phyloP scores from a whole-genome alignment of 768 basidiomycete genomes.

The Leucocoprinus birnbaumii region DNA sequence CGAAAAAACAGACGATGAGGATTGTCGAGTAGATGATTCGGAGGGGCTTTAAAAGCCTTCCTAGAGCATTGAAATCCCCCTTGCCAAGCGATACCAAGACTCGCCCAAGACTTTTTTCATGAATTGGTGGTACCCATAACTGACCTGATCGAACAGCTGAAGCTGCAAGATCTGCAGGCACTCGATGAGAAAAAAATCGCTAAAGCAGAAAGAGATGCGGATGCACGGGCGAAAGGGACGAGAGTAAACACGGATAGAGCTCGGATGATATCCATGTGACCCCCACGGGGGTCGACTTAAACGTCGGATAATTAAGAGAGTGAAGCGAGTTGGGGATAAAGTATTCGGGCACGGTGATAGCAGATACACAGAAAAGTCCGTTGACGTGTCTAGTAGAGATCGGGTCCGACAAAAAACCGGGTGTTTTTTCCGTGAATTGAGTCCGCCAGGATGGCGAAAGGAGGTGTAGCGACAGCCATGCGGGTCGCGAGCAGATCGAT shows the following conservation, averaged over 20 bases:
- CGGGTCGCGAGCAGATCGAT: not conserved
- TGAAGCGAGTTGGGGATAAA: not conserved
- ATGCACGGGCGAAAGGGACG: not conserved
- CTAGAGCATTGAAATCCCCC: not conserved
- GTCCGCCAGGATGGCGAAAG: too few species aligned
- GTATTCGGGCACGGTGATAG: not conserved
- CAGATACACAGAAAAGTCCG: not conserved
- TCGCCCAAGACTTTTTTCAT: not conserved
- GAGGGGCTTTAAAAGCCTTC: not conserved
- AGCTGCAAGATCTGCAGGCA: too few species aligned
- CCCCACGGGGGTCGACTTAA: not conserved
- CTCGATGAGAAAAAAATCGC: not conserved
- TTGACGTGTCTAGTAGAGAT: conserved; percentile 22
- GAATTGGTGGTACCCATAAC: not conserved
- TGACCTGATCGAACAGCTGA: too few species aligned
- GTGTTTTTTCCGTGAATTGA: conserved; percentile 22
- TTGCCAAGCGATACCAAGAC: not conserved
- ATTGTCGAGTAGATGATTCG: not conserved
- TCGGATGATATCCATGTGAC: conserved; percentile 2
- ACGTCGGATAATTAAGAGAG: conserved; percentile 4
- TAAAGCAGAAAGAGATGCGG: not conserved
- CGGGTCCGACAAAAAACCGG: conserved; percentile 25
- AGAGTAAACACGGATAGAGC: conserved; percentile 1
- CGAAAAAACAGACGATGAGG: not conserved
- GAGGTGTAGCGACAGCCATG: not conserved